phyloP scores from a whole-genome alignment of 352 stramenopile species.

The Pythium volutum region DNA sequence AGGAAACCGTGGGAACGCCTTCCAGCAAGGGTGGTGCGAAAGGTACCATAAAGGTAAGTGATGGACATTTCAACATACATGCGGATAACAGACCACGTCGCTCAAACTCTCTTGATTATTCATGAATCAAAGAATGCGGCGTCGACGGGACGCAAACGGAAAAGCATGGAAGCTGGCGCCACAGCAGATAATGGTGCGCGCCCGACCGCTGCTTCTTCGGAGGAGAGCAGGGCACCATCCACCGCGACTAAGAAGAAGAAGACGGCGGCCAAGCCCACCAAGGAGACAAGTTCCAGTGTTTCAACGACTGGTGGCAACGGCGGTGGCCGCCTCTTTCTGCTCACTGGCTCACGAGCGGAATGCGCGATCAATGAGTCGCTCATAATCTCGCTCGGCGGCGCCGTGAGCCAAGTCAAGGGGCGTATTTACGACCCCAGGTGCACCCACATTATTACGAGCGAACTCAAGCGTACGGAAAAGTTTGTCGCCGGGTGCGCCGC shows the following conservation, averaged over 20 bases:
- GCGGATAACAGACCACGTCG: not conserved
- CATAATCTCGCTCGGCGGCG: constrained; percentile 58
- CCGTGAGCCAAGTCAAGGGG: constrained; percentile 52
- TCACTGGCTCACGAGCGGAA: constrained; percentile 76
- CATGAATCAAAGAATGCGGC: not conserved
- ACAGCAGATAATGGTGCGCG: constrained; percentile 3
- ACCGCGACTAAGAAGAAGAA: constrained; percentile 20
- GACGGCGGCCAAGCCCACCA: constrained; percentile 26
- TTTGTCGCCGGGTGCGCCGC: constrained; percentile 77
- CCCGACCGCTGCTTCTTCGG: not conserved
- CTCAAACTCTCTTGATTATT: not conserved
- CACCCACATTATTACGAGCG: constrained; percentile 86
- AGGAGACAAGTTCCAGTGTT: not conserved
- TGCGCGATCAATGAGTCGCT: constrained; percentile 73
- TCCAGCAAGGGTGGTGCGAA: not conserved
- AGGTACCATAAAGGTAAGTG: constrained; percentile 2
- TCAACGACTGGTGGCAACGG: constrained; percentile 9
- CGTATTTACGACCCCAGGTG: constrained; percentile 66
- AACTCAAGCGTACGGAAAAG: constrained; percentile 87
- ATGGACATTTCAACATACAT: not conserved
- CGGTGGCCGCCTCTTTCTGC: constrained; percentile 43
- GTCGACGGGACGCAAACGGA: constrained; percentile 9
- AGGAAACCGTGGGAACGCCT: constrained; percentile 1
- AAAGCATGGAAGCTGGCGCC: constrained; percentile 1
- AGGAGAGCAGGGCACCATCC: constrained; percentile 12